phyloP scores from a whole-genome alignment of 805 yeast genomes.

The Spathaspora boniae region DNA sequence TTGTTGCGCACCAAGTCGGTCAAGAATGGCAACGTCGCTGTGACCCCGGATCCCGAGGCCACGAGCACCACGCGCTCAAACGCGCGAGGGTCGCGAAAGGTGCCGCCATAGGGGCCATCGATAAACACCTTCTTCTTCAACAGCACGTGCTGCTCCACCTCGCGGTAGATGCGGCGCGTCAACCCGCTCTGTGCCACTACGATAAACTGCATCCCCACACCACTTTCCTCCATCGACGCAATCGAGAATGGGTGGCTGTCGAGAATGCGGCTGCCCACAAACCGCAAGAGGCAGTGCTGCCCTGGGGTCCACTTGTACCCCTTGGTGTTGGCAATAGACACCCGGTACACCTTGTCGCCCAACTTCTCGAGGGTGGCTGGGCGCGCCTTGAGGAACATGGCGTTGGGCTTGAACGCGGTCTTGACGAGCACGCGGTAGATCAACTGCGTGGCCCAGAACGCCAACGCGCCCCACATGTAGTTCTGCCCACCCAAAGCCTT shows the following conservation, averaged over 20 bases:
- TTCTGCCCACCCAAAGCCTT: slow-evolving; percentile 31
- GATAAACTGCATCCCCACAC: slow-evolving; percentile 38
- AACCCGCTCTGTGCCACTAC: slow-evolving; percentile 47
- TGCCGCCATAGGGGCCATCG: slow-evolving; percentile 62
- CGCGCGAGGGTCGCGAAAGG: slow-evolving; percentile 39
- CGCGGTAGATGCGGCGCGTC: slow-evolving; percentile 32
- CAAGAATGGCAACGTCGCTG: slow-evolving; percentile 47
- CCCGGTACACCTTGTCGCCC: slow-evolving; percentile 24
- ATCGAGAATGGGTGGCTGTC: slow-evolving; percentile 60
- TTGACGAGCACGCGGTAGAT: slow-evolving; percentile 44
- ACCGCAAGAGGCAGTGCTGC: slow-evolving; percentile 51
- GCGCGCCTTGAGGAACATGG: slow-evolving; percentile 36
- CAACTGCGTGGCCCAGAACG: slow-evolving; percentile 49
- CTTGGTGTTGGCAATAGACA: slow-evolving; percentile 31
- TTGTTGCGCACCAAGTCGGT: slow-evolving; percentile 19
- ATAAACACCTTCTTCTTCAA: slow-evolving; percentile 32
- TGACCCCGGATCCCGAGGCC: slow-evolving; percentile 51
- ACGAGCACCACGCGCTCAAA: slow-evolving; percentile 43
- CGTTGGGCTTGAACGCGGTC: slow-evolving; percentile 44
- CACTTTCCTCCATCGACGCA: slow-evolving; percentile 24
- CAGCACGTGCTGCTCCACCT: slow-evolving; percentile 24
- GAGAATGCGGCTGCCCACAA: slow-evolving; percentile 39
- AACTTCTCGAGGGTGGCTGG: slow-evolving; percentile 27
- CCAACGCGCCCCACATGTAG: slow-evolving; percentile 50
- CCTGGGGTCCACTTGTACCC: slow-evolving; percentile 50